Evolutionary conservation across 73 alveolate species (phyloP).

Genomic region (Paramecium caudatum): DNA sequence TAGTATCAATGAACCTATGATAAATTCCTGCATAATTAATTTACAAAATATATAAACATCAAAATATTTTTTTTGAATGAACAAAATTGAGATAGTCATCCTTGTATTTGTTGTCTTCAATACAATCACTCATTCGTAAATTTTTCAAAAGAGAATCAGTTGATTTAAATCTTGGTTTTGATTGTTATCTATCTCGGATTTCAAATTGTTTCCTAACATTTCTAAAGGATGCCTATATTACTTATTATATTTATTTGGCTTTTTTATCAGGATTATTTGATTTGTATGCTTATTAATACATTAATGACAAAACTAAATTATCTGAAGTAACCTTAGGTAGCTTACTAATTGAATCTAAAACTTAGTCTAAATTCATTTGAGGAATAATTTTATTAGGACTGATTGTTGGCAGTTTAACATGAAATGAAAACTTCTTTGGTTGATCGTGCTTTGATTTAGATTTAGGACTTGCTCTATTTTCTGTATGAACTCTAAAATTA

Average conservation of each 20-base stretch:
- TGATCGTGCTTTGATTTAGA: background rate
- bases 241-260: constrained; percentile 26
- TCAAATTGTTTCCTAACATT: constrained; percentile 12
- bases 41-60: background rate
- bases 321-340: constrained; percentile 45
- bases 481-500: no score
- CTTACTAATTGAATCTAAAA: constrained; percentile 10
- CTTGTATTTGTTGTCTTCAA: constrained; percentile 16
- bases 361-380: constrained; percentile 16
- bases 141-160: background rate
- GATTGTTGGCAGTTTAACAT: constrained; percentile 23
- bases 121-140: background rate
- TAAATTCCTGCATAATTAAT: no score
- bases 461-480: no score
- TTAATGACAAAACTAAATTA: constrained; percentile 43
- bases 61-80: constrained; percentile 25
- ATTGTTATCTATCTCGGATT: background rate
- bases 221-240: constrained; percentile 27
- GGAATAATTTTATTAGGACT: constrained; percentile 35
- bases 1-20: constrained; percentile 7
- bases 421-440: constrained; percentile 36
- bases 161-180: constrained; percentile 11
- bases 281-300: constrained; percentile 54
- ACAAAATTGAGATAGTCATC: constrained; percentile 17
- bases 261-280: constrained; percentile 52